A percentile compares a stretch with the other conserved stretches of the same genome.
Conservation (phyloP, 1,284 basidiomycete species). For the Trametes polyzona region DNA sequence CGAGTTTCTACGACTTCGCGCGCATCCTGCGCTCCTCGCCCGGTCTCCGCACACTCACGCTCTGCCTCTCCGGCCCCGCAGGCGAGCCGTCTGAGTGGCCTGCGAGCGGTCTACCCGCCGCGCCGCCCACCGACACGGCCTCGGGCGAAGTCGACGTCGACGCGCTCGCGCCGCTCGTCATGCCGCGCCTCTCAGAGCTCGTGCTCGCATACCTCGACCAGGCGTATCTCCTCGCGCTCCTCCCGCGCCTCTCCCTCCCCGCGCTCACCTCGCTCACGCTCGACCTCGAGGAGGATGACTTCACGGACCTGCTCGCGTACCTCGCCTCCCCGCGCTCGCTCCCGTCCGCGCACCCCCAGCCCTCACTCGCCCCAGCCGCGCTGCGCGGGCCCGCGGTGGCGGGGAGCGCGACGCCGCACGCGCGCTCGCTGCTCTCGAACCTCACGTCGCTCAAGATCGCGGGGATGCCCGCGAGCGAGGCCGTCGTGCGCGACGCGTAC, state of each 20-base stretch:
- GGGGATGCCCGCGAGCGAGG: conserved; percentile 47
- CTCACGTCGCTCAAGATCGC: conserved; percentile 49
- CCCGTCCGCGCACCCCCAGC: conserved; percentile 1
- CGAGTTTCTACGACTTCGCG: conserved; percentile 52
- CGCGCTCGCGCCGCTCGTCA: conserved; percentile 22
- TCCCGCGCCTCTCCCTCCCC: conserved; percentile 50
- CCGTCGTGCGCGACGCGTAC: conserved; percentile 43
- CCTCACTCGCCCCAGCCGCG: conserved; percentile 5
- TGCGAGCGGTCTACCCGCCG: conserved; percentile 20
- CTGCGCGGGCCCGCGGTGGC: conserved; percentile 23
- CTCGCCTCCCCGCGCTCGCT: conserved; percentile 36
- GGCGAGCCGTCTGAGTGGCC: conserved; percentile 42
- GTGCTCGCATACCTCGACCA: conserved; percentile 56
- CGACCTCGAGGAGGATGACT: conserved; percentile 54
- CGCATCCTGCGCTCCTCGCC: conserved; percentile 54
- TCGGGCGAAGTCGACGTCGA: conserved; percentile 10
- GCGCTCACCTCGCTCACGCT: conserved; percentile 49
- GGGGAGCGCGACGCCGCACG: conserved; percentile 19
- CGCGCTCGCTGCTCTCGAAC: conserved; percentile 35
- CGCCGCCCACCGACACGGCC: background rate
- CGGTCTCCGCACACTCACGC: conserved; percentile 48
- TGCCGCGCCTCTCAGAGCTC: conserved; percentile 49
- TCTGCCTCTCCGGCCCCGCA: conserved; percentile 59
- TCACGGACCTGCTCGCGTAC: conserved; percentile 48
- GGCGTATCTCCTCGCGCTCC: conserved; percentile 47